Conservation (phyloP, 768 basidiomycete genomes). For the Calocera cornea region DNA sequence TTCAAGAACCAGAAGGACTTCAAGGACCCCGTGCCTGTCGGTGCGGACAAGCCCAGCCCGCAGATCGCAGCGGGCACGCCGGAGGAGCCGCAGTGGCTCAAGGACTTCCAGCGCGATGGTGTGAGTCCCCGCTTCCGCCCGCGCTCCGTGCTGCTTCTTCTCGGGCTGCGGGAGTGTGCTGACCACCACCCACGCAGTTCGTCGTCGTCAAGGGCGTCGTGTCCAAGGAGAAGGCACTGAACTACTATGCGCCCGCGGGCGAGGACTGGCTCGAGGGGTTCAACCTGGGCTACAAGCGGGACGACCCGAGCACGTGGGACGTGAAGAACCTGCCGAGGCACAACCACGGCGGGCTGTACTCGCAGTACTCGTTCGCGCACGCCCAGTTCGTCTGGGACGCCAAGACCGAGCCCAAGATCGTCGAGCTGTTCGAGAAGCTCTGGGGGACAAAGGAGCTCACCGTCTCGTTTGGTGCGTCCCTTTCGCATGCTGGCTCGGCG, state of each 20-base stretch:
- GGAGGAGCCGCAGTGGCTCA: background rate
- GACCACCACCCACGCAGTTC: background rate
- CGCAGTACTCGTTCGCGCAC: slow-evolving; percentile 13
- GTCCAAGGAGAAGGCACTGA: slow-evolving; percentile 14
- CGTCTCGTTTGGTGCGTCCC: slow-evolving; percentile 6
- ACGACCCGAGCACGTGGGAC: slow-evolving; percentile 23
- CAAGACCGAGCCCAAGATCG: slow-evolving; percentile 16
- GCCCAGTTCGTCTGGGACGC: slow-evolving; percentile 17
- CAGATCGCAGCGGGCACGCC: background rate
- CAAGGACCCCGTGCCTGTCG: background rate
- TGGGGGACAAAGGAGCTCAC: slow-evolving; percentile 17
- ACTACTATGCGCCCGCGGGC: slow-evolving; percentile 18
- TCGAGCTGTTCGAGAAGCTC: slow-evolving; percentile 16
- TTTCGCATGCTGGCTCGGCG: background rate
- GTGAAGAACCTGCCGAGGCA: slow-evolving; percentile 20
- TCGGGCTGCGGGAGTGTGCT: too few relatives aligned
- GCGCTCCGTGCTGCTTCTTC: too few relatives aligned
- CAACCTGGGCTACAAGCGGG: slow-evolving; percentile 23
- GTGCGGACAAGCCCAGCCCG: background rate
- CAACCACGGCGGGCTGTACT: slow-evolving; percentile 6
- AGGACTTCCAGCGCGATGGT: background rate
- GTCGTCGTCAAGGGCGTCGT: slow-evolving; percentile 20
- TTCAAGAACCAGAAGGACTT: background rate
- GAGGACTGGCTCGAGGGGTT: slow-evolving; percentile 24
- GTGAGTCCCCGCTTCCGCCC: background rate